phyloP scores from a whole-genome alignment of 495 filamentous ascomycete species.

The Podospora anserina region DNA sequence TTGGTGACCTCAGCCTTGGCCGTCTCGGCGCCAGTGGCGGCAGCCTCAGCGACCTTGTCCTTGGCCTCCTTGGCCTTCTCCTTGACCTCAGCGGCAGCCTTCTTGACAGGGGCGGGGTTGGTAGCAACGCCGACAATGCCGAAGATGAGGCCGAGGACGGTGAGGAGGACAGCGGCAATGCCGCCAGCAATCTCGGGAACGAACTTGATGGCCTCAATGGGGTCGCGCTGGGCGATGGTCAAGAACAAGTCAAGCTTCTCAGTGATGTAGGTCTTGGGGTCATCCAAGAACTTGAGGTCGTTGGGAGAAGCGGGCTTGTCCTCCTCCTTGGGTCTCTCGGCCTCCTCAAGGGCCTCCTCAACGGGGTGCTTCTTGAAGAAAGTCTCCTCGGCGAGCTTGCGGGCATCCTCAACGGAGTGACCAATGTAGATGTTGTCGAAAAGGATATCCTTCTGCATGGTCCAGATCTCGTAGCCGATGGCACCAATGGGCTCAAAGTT shows the following conservation, averaged over 20 bases:
- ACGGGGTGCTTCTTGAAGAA: slow-evolving; percentile 87
- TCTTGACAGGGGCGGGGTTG: slow-evolving; percentile 47
- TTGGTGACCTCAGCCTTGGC: slow-evolving; percentile 60
- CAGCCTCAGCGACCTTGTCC: slow-evolving; percentile 74
- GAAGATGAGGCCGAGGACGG: slow-evolving; percentile 65
- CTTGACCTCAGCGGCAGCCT: slow-evolving; percentile 68
- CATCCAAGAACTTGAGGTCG: slow-evolving; percentile 87
- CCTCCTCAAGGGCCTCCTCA: slow-evolving; percentile 81
- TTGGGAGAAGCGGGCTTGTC: slow-evolving; percentile 60
- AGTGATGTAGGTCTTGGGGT: slow-evolving; percentile 82
- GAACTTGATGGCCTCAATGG: slow-evolving; percentile 83
- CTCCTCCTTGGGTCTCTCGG: slow-evolving; percentile 73
- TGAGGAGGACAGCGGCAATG: slow-evolving; percentile 63
- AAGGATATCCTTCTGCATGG: slow-evolving; percentile 97
- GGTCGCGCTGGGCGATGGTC: slow-evolving; percentile 79
- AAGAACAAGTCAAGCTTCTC: slow-evolving; percentile 91
- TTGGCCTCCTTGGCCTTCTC: slow-evolving; percentile 66
- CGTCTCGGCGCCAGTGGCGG: slow-evolving; percentile 61
- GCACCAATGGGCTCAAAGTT: slow-evolving; percentile 98
- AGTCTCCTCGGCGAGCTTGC: slow-evolving; percentile 84
- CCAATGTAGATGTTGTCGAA: slow-evolving; percentile 99
- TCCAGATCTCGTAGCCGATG: slow-evolving; percentile 99
- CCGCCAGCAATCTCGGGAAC: slow-evolving; percentile 87
- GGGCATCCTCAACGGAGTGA: slow-evolving; percentile 91
- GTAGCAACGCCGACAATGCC: slow-evolving; percentile 46